A percentile compares a stretch with the other conserved stretches of the same genome.
Evolutionary conservation across 768 basidiomycete species (phyloP).

Genomic region (Chalciporus chontae): DNA sequence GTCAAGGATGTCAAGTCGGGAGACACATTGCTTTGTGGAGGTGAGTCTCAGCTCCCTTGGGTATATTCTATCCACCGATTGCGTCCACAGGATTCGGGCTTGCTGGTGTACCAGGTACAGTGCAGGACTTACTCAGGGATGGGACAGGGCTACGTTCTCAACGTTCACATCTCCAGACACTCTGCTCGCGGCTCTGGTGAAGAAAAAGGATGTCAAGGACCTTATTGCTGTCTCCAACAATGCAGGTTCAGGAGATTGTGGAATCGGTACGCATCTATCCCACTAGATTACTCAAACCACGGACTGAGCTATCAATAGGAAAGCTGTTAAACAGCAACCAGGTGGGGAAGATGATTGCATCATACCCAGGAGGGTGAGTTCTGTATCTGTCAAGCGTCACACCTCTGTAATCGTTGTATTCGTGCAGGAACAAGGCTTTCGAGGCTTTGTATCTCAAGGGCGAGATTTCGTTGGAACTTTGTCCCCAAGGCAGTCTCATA

Average conservation of each 20-base stretch:
- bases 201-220: conserved; percentile 67
- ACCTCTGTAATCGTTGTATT: not conserved
- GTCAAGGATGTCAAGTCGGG: conserved; percentile 81
- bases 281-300: not conserved
- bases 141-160: not conserved
- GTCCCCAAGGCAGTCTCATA: conserved; percentile 88
- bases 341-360: conserved; percentile 80
- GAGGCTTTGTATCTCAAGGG: conserved; percentile 79
- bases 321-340: conserved; percentile 72
- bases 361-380: conserved; percentile 81
- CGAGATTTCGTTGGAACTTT: conserved; percentile 79
- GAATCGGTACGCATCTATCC: conserved; percentile 49
- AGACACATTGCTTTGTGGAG: conserved; percentile 75
- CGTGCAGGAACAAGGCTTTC: conserved; percentile 78
- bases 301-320: conserved; percentile 39
- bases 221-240: conserved; percentile 89
- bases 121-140: not conserved
- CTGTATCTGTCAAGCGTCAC: not conserved
- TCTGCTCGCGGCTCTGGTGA: conserved; percentile 71
- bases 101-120: conserved; percentile 79
- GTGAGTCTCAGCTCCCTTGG: conserved; percentile 38
- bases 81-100: conserved; percentile 71
- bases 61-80: not conserved
- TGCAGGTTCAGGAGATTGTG: conserved; percentile 66
- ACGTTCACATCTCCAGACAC: conserved; percentile 51